Conservation (phyloP, 495 filamentous ascomycete genomes). For the Xylaria scruposa region DNA sequence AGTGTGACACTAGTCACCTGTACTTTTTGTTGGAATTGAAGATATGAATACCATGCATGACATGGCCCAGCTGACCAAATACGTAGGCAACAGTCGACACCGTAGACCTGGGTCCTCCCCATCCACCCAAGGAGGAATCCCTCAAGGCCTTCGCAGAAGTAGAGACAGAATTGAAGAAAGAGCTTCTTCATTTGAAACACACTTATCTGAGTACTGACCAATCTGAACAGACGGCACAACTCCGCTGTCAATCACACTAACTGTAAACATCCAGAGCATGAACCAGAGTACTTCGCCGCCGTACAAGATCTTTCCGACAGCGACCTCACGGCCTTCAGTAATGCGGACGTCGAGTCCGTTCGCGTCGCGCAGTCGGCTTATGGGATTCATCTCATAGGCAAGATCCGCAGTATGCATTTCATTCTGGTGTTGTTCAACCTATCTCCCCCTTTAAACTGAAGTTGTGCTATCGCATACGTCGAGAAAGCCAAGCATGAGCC, state of each 20-base stretch:
- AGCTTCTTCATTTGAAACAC: slow-evolving; percentile 58
- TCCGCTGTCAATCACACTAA: no score
- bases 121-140: slow-evolving; percentile 59
- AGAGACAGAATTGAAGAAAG: slow-evolving; percentile 55
- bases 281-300: slow-evolving; percentile 58
- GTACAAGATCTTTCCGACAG: slow-evolving; percentile 54
- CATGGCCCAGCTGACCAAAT: background rate
- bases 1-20: background rate
- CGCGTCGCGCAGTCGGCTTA: slow-evolving; percentile 60
- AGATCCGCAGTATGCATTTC: slow-evolving; percentile 45
- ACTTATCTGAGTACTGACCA: slow-evolving; percentile 35
- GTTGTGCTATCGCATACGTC: background rate
- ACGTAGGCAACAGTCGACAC: slow-evolving; percentile 60
- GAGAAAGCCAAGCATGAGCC: background rate
- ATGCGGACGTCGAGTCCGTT: slow-evolving; percentile 55
- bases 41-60: background rate
- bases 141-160: slow-evolving; percentile 57
- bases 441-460: background rate
- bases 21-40: background rate
- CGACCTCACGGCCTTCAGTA: slow-evolving; percentile 54
- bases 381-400: slow-evolving; percentile 64
- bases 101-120: slow-evolving; percentile 53
- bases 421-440: background rate
- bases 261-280: slow-evolving; percentile 45
- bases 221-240: no score